Evolutionary conservation across 257 asterid genomes (phyloP).

Genomic region (Phtheirospermum japonicum): DNA sequence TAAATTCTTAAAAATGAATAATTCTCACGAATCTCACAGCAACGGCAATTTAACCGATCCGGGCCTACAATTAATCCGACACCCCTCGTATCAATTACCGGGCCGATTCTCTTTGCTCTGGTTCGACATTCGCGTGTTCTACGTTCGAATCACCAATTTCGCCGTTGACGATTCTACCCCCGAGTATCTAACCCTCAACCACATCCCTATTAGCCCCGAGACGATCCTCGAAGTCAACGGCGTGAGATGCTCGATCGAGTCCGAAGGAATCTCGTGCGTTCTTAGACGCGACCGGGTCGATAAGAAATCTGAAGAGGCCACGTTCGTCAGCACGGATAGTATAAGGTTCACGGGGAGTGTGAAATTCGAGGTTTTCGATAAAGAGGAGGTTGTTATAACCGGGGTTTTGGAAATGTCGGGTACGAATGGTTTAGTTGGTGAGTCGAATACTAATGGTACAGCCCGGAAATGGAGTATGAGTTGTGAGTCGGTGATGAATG

Average conservation of each 20-base stretch:
- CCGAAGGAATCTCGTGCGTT: slow-evolving; percentile 63
- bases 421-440: slow-evolving; percentile 50
- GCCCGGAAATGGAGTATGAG: slow-evolving; percentile 58
- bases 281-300: slow-evolving; percentile 76
- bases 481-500: slow-evolving; percentile 59
- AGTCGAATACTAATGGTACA: slow-evolving; percentile 31
- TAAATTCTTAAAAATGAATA: slow-evolving; percentile 47
- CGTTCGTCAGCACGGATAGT: slow-evolving; percentile 79
- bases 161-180: slow-evolving; percentile 69
- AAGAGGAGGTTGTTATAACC: slow-evolving; percentile 56
- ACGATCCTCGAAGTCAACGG: slow-evolving; percentile 84
- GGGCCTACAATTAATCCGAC: slow-evolving; percentile 55
- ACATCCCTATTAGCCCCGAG: slow-evolving; percentile 60
- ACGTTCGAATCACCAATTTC: slow-evolving; percentile 67
- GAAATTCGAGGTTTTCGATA: slow-evolving; percentile 67
- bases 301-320: slow-evolving; percentile 84
- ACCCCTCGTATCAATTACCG: slow-evolving; percentile 45
- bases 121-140: slow-evolving; percentile 62
- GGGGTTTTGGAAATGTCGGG: slow-evolving; percentile 62
- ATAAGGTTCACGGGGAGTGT: slow-evolving; percentile 65
- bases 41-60: slow-evolving; percentile 53
- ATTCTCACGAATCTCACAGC: slow-evolving; percentile 39
- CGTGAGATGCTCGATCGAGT: slow-evolving; percentile 48
- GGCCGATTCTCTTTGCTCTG: slow-evolving; percentile 46
- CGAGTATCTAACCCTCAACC: slow-evolving; percentile 59